A percentile compares a stretch with the other conserved stretches of the same genome.
These are phyloP conservation scores for Cantharellus anzutake DNA, from an alignment of 768 basidiomycete genomes.

Conservation along the genomic window DNA sequence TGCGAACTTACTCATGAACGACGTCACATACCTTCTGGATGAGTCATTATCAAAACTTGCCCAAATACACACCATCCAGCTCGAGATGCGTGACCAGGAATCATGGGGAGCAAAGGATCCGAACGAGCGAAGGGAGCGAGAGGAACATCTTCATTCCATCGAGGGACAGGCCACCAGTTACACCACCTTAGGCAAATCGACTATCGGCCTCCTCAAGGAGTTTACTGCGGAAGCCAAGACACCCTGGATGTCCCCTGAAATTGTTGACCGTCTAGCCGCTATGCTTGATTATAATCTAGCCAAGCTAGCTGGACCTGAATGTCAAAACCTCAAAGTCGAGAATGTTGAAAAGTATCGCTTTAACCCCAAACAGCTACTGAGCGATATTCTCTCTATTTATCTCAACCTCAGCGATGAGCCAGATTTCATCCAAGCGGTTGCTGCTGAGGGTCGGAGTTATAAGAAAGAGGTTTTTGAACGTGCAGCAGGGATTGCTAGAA, in stretches of 20 bases:
- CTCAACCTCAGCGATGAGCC: slow-evolving; percentile 66
- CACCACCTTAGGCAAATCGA: slow-evolving; percentile 68
- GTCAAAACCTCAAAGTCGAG: slow-evolving; percentile 66
- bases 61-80: slow-evolving; percentile 74
- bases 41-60: slow-evolving; percentile 79
- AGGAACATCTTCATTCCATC: slow-evolving; percentile 52
- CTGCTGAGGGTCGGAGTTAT: slow-evolving; percentile 88
- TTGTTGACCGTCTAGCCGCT: slow-evolving; percentile 84
- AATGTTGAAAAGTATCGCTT: slow-evolving; percentile 82
- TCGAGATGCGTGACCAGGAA: slow-evolving; percentile 58
- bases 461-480: slow-evolving; percentile 62
- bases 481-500: slow-evolving; percentile 47
- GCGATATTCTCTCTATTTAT: slow-evolving; percentile 79
- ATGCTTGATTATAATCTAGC: slow-evolving; percentile 93
- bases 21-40: slow-evolving; percentile 95
- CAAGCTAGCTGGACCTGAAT: slow-evolving; percentile 74
- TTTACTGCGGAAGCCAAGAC: slow-evolving; percentile 83
- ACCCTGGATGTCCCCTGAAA: slow-evolving; percentile 93
- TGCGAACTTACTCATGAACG: slow-evolving; percentile 96
- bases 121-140: slow-evolving; percentile 70
- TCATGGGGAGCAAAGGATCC: slow-evolving; percentile 47
- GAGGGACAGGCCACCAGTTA: slow-evolving; percentile 77
- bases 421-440: slow-evolving; percentile 71
- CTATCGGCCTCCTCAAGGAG: slow-evolving; percentile 75
- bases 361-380: slow-evolving; percentile 61